Evolutionary conservation across 345 rosid genomes (phyloP), one percentile per base, ranked within the genome.

Genomic region (Cardiospermum halicacabum): DNA sequence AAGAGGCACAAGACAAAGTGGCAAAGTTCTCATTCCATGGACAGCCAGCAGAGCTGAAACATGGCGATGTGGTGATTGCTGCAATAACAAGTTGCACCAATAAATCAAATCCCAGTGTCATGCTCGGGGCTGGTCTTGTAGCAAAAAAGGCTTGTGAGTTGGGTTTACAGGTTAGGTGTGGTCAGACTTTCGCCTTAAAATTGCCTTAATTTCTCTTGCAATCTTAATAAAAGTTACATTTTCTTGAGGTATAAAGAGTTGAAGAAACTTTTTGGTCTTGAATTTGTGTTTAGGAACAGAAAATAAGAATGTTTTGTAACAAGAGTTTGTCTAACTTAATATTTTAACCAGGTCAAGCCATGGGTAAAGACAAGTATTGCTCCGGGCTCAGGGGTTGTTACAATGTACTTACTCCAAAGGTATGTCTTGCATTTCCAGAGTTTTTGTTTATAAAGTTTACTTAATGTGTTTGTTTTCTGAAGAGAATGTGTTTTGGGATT

Each of bases 321-420:
- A n/a, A n/a, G n/a, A n/a, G n/a, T n/a, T n/a, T n/a, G n/a, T n/a
- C n/a, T n/a, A n/a, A n/a, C n/a, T n/a, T n/a, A n/a, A n/a, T n/a
- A n/a, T n/a, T n/a, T n/a, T n/a, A n/a, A n/a, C 59, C 81, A 94
- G 99, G 97, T 94, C 65, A 89, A 89, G 74, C 95, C 99, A 66
- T 94, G 99, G 99, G 62, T 88, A 71, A 94, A 94, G 80, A 94
- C 99, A 53, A 94, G 99, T 81, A 97, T 94, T 79, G 99, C 97
- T 11, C 99, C 99, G 24, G 99, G 99, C 49, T 94, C 97, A 6
- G 99, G 99, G 69, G 99, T 94, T 78, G 99, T 91, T 68, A 94
- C 95, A 62, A 85, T 91, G 77, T 94, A 94, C 79, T 81, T 94
- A 58, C 75, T 75, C 56, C 62, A 84, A 75, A 94, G 99, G 99